Evolutionary conservation across 2,329 filamentous ascomycete species (phyloP).

Genomic region (Gremmenia infestans): DNA sequence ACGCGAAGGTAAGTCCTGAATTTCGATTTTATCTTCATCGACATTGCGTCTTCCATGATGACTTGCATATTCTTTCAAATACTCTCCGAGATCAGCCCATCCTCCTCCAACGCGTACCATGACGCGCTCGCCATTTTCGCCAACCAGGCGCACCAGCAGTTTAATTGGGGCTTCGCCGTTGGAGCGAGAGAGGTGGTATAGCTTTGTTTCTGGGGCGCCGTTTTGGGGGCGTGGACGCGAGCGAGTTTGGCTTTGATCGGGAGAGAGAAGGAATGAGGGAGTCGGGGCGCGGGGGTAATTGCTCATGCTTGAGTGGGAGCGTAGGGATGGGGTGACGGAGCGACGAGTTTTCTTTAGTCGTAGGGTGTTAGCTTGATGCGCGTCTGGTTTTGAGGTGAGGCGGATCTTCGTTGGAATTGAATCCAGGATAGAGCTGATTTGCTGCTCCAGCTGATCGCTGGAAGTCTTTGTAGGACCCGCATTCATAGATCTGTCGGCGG

Average conservation of each 20-base stretch:
- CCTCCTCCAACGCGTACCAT: slow-evolving; percentile 98
- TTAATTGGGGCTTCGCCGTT: slow-evolving; percentile 87
- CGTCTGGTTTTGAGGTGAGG: slow-evolving; percentile 51
- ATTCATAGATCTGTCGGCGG: slow-evolving; percentile 9
- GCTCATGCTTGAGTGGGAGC: slow-evolving; percentile 21
- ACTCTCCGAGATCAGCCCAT: slow-evolving; percentile 97
- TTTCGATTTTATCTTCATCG: slow-evolving; percentile 50
- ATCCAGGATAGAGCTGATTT: slow-evolving; percentile 73
- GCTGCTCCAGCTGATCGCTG: slow-evolving; percentile 69
- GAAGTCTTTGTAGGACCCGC: slow-evolving; percentile 22
- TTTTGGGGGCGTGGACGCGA: slow-evolving; percentile 43
- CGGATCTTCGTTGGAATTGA: slow-evolving; percentile 76
- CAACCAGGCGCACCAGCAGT: slow-evolving; percentile 87
- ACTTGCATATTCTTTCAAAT: slow-evolving; percentile 85
- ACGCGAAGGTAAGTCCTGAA: slow-evolving; percentile 46
- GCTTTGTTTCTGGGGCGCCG: slow-evolving; percentile 70
- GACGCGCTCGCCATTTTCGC: slow-evolving; percentile 82
- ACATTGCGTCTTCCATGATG: slow-evolving; percentile 75
- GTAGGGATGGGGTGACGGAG: slow-evolving; percentile 27
- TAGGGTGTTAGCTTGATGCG: slow-evolving; percentile 14
- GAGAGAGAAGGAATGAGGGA: slow-evolving; percentile 65
- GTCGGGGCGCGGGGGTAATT: slow-evolving; percentile 47
- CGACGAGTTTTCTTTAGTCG: slow-evolving; percentile 33
- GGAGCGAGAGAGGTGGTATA: slow-evolving; percentile 85
- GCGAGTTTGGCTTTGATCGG: slow-evolving; percentile 44